Evolutionary conservation across 148 eudicot species (phyloP).

Genomic region (Amaranthus cruentus): DNA sequence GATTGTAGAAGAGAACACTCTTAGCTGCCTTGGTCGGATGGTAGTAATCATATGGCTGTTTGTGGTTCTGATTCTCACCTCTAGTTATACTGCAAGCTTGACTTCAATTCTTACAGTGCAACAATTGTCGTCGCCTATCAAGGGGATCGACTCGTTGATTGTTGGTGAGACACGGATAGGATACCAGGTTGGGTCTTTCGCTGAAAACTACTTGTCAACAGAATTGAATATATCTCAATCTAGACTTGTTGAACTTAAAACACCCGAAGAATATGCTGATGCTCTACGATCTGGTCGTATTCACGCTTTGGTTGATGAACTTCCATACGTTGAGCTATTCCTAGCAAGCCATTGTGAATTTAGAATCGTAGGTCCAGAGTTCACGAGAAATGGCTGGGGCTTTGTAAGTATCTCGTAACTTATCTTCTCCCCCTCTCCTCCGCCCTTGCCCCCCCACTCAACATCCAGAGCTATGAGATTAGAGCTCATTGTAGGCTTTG

Average conservation of each 20-base stretch:
- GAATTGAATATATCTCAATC: slow-evolving; percentile 61
- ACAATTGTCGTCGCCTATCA: slow-evolving; percentile 74
- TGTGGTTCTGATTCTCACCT: slow-evolving; percentile 88
- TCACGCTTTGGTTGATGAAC: slow-evolving; percentile 86
- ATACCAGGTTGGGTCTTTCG: slow-evolving; percentile 85
- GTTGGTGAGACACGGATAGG: slow-evolving; percentile 50
- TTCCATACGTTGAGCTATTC: slow-evolving; percentile 73
- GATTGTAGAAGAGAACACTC: slow-evolving; percentile 66
- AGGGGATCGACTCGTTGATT: slow-evolving; percentile 67
- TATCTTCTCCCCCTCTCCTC: too few relatives aligned
- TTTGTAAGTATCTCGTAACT: slow-evolving; percentile 55
- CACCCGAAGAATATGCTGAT: slow-evolving; percentile 66
- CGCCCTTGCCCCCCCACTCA: background rate
- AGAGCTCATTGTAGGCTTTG: too few relatives aligned
- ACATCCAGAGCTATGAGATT: too few relatives aligned
- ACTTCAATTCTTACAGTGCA: slow-evolving; percentile 96
- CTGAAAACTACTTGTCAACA: slow-evolving; percentile 50
- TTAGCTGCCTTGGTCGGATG: slow-evolving; percentile 70
- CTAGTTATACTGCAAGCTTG: slow-evolving; percentile 95
- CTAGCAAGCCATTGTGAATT: slow-evolving; percentile 73
- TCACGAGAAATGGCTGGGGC: slow-evolving; percentile 96
- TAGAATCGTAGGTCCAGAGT: slow-evolving; percentile 80
- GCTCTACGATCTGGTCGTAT: slow-evolving; percentile 67
- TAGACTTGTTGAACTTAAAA: slow-evolving; percentile 61
- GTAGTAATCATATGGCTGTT: slow-evolving; percentile 89